Evolutionary conservation across 1,139 yeast genomes (phyloP).

Genomic region (Lodderomyces theae): DNA sequence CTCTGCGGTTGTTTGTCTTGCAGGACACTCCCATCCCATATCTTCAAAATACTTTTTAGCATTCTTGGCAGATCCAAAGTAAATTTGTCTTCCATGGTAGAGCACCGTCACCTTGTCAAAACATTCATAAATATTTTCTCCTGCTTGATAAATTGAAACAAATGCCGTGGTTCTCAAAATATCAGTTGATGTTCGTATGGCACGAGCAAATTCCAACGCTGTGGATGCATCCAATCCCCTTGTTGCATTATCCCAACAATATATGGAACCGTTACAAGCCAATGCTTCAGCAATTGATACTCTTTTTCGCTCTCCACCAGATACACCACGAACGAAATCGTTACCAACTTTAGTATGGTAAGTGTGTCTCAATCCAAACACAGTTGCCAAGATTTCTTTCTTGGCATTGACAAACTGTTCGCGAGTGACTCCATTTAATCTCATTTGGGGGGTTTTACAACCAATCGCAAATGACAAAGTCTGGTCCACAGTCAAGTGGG

Average conservation of each 20-base stretch:
- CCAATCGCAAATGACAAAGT: slow-evolving; percentile 60
- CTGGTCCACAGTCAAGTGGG: slow-evolving; percentile 61
- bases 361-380: slow-evolving; percentile 50
- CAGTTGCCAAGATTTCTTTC: slow-evolving; percentile 51
- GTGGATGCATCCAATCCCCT: slow-evolving; percentile 75
- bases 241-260: slow-evolving; percentile 80
- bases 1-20: slow-evolving; percentile 64
- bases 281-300: slow-evolving; percentile 72
- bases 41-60: slow-evolving; percentile 56
- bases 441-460: slow-evolving; percentile 55
- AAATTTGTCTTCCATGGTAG: slow-evolving; percentile 58
- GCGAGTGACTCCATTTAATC: slow-evolving; percentile 50
- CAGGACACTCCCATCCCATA: slow-evolving; percentile 62
- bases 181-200: slow-evolving; percentile 59
- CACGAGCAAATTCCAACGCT: slow-evolving; percentile 63
- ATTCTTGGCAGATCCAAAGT: slow-evolving; percentile 52
- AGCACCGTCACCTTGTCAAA: slow-evolving; percentile 66
- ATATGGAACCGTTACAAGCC: slow-evolving; percentile 55
- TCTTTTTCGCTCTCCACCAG: slow-evolving; percentile 85
- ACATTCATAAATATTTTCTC: slow-evolving; percentile 59
- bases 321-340: slow-evolving; percentile 69
- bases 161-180: slow-evolving; percentile 55
- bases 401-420: slow-evolving; percentile 45
- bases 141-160: slow-evolving; percentile 65
- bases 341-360: slow-evolving; percentile 27